Evolutionary conservation across 352 stramenopile species (phyloP).

Genomic region (Phytophthora kernoviae): DNA sequence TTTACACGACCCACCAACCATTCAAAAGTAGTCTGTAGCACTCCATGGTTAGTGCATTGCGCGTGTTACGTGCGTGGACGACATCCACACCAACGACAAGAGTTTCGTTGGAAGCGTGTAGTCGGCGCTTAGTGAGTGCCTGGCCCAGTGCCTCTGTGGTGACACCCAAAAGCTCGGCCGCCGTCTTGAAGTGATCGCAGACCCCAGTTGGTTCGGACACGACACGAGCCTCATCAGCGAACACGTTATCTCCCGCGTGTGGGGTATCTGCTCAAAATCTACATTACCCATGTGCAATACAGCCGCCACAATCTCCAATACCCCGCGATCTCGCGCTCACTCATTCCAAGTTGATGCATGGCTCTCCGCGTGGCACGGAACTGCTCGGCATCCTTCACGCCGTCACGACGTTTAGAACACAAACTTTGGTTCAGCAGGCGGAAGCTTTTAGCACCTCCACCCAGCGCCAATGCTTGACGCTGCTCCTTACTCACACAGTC

Average conservation of each 20-base stretch:
- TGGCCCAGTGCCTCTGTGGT: slow-evolving; percentile 53
- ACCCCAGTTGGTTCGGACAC: slow-evolving; percentile 11
- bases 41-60: slow-evolving; percentile 92
- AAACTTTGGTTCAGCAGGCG: slow-evolving; percentile 73
- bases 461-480: slow-evolving; percentile 43
- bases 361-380: slow-evolving; percentile 63
- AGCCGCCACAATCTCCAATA: slow-evolving; percentile 79
- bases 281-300: slow-evolving; percentile 91
- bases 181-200: slow-evolving; percentile 50
- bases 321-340: slow-evolving; percentile 55
- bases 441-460: slow-evolving; percentile 43
- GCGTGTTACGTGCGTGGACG: slow-evolving; percentile 70
- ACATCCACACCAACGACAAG: slow-evolving; percentile 73
- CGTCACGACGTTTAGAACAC: slow-evolving; percentile 70
- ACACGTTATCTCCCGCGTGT: slow-evolving; percentile 33
- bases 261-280: slow-evolving; percentile 53
- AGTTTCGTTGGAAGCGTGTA: slow-evolving; percentile 76
- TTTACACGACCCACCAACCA: slow-evolving; percentile 95
- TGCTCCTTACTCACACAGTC: slow-evolving; percentile 34
- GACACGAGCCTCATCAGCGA: slow-evolving; percentile 33
- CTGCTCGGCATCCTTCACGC: slow-evolving; percentile 66
- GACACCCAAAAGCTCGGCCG: slow-evolving; percentile 66
- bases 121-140: slow-evolving; percentile 64
- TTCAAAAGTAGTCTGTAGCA: slow-evolving; percentile 91
- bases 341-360: slow-evolving; percentile 85